A percentile compares a stretch with the other conserved stretches of the same genome.
phyloP scores from a whole-genome alignment of 352 stramenopile genomes.

The Pythium dissimile region DNA sequence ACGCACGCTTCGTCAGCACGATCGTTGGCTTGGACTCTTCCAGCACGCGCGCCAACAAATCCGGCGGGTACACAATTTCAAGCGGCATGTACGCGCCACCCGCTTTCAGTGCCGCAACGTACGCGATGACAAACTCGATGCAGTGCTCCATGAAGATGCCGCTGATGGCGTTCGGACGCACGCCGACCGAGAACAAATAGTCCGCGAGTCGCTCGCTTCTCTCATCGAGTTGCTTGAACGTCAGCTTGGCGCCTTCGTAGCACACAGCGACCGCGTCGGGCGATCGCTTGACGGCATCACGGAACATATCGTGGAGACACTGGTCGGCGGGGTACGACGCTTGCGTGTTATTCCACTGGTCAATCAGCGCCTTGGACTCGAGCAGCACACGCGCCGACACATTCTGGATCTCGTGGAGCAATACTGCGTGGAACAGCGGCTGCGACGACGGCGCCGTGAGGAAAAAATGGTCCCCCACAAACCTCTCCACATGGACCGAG shows the following conservation, averaged over 20 bases:
- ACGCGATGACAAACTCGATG: slow-evolving; percentile 89
- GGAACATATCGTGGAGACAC: slow-evolving; percentile 84
- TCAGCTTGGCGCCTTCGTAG: slow-evolving; percentile 66
- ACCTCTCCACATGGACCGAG: slow-evolving; percentile 37
- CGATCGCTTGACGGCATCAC: slow-evolving; percentile 54
- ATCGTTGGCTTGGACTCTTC: slow-evolving; percentile 85
- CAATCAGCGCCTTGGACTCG: slow-evolving; percentile 46
- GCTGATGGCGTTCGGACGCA: slow-evolving; percentile 66
- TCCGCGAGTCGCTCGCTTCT: slow-evolving; percentile 64
- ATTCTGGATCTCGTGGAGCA: slow-evolving; percentile 36
- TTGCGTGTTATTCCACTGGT: slow-evolving; percentile 44
- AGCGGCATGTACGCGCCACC: slow-evolving; percentile 90
- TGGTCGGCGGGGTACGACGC: slow-evolving; percentile 60
- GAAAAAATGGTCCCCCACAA: slow-evolving; percentile 64
- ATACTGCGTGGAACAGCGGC: slow-evolving; percentile 24
- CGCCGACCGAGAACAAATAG: slow-evolving; percentile 56
- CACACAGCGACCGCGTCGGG: slow-evolving; percentile 66
- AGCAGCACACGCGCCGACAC: slow-evolving; percentile 32
- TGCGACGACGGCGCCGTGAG: slow-evolving; percentile 25
- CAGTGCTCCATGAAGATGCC: slow-evolving; percentile 91
- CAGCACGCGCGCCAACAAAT: slow-evolving; percentile 87
- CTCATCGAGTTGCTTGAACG: slow-evolving; percentile 65
- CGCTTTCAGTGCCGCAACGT: slow-evolving; percentile 89
- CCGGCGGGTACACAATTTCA: slow-evolving; percentile 87
- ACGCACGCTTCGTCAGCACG: slow-evolving; percentile 82